Conservation (phyloP, 306 rosid genomes). For the Vigna nakashimae region DNA sequence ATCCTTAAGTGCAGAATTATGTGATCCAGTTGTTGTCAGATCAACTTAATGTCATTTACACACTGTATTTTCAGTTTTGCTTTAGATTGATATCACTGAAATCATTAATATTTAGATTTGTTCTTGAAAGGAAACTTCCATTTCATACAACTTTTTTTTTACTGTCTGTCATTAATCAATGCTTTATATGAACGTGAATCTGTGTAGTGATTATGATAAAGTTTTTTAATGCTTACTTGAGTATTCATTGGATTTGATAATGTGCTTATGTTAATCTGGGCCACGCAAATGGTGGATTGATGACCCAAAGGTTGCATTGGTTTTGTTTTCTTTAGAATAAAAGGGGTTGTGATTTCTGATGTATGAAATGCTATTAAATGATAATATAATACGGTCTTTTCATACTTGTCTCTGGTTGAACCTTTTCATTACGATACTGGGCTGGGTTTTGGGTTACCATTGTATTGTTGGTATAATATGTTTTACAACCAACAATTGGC, state of each 20-base stretch:
- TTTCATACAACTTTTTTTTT: neutral
- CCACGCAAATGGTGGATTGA: neutral
- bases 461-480: slow-evolving; percentile 15
- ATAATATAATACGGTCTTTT: neutral
- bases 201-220: neutral
- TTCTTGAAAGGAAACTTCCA: neutral
- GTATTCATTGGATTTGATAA: neutral
- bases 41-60: neutral
- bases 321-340: neutral
- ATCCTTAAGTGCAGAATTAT: neutral
- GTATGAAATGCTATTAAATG: neutral
- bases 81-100: neutral
- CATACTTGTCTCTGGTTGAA: neutral
- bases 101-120: neutral
- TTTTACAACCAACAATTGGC: neutral
- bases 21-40: neutral
- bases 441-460: slow-evolving; percentile 23
- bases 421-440: neutral
- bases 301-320: neutral
- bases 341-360: neutral
- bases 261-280: neutral
- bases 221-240: neutral
- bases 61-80: neutral
- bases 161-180: neutral
- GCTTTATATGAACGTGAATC: neutral